Evolutionary conservation across 768 basidiomycete species (phyloP), one percentile per base, ranked within the genome.

Genomic region (Pleurotus citrinopileatus): DNA sequence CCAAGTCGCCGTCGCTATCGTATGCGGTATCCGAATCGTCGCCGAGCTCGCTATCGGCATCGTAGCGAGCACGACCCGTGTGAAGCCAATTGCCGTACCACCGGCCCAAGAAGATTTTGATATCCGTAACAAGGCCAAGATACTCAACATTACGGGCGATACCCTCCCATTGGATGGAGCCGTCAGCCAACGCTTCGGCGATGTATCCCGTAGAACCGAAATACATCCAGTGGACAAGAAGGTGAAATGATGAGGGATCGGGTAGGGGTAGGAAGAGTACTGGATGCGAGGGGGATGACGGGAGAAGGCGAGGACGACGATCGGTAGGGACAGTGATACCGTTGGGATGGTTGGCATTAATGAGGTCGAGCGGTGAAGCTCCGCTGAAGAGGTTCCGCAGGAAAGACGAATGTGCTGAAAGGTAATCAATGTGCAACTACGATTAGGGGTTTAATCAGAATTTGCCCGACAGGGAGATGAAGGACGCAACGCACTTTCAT

Each of bases 61-160:
- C 54, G 37, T 59, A 57, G 28, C 55, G 60, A 38, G 63, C 63
- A 25, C 65, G 69, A 38, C 64, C 65, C 1, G 75, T 69, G 47
- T 79, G 71, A 40, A 82, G 63, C 86, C 87, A 87, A 23, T 75
- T 73, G 51, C 78, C 73, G 67, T 88, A 91, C 87, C 89, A 94
- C 54, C 74, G 76, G 0, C 86, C 83, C 44, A 94, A 74, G 63
- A 89, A 89, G 13, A 84, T 68, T 65, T 91, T 93, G 67, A 94
- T 83, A 40, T 89, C 85, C 15, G 82, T 71, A 50, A 82, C 76
- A 57, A 95, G 78, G 17, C 84, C 87, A 45, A 96, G 84, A 63
- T 91, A 95, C 65, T 95, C 92, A 64, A 88, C 91, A 66, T 94
- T 96, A 56, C 87, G 83, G 17, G 90, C 90, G 56, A 95, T 74